These are phyloP conservation scores for Dothistroma septosporum DNA, from an alignment of 2,329 filamentous ascomycete species.

Conservation along the genomic window DNA sequence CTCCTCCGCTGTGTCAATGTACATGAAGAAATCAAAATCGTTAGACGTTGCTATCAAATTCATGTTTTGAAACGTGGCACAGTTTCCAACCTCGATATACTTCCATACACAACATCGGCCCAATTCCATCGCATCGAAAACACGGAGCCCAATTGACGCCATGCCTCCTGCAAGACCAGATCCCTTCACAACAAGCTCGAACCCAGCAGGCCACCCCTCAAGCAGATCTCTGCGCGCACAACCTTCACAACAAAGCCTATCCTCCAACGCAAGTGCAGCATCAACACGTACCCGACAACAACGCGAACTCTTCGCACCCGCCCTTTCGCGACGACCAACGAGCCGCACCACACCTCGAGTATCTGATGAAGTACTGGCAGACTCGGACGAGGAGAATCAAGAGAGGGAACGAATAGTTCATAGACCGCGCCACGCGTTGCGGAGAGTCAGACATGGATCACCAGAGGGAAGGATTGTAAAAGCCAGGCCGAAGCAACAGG, in stretches of 20 bases:
- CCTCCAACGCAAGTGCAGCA: slow-evolving; percentile 24
- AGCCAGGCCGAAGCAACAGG: slow-evolving; percentile 13
- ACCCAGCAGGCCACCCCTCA: slow-evolving; percentile 10
- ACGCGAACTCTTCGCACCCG: slow-evolving; percentile 27
- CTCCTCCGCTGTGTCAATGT: neutral
- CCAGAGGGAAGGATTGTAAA: slow-evolving; percentile 17
- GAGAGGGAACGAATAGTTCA: slow-evolving; percentile 11
- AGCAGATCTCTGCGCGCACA: slow-evolving; percentile 19
- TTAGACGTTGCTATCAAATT: neutral
- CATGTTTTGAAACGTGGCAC: neutral
- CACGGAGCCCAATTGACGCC: neutral
- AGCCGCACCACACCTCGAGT: slow-evolving; percentile 25
- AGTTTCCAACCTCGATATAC: neutral
- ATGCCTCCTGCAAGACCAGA: slow-evolving; percentile 21
- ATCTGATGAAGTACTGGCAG: slow-evolving; percentile 28
- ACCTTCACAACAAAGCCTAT: slow-evolving; percentile 23
- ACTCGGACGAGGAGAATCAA: slow-evolving; percentile 24
- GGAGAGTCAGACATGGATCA: slow-evolving; percentile 18
- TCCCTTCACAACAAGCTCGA: slow-evolving; percentile 24
- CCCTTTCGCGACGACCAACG: slow-evolving; percentile 23
- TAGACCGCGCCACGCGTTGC: slow-evolving; percentile 13
- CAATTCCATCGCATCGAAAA: neutral
- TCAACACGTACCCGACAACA: slow-evolving; percentile 25
- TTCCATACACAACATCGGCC: neutral
- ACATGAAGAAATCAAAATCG: neutral